These are phyloP conservation scores for Leccinum longicurvipes DNA, from an alignment of 768 basidiomycete species.

Conservation along the genomic window DNA sequence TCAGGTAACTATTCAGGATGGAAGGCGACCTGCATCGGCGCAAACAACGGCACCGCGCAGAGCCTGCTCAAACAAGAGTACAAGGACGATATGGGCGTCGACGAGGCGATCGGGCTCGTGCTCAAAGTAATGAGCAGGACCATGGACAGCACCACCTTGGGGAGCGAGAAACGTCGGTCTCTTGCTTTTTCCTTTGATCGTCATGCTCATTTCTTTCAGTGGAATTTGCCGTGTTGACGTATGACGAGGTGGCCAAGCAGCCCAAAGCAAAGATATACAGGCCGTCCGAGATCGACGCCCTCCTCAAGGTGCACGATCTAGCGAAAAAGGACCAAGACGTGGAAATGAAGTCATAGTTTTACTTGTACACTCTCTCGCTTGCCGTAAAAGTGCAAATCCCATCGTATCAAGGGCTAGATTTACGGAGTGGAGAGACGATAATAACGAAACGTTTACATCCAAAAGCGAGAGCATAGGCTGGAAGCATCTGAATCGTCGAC, in stretches of 20 bases:
- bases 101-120: constrained; percentile 90
- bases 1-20: constrained; percentile 98
- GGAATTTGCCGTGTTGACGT: constrained; percentile 91
- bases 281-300: constrained; percentile 82
- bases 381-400: not conserved
- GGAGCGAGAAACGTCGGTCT: constrained; percentile 89
- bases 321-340: constrained; percentile 85
- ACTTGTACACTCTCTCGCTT: constrained; percentile 6
- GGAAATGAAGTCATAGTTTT: constrained; percentile 60
- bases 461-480: not conserved
- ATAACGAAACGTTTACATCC: not conserved
- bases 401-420: not conserved
- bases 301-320: constrained; percentile 74
- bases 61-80: constrained; percentile 97
- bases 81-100: constrained; percentile 88
- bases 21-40: constrained; percentile 99
- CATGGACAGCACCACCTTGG: constrained; percentile 96
- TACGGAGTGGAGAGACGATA: not conserved
- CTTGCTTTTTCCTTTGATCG: not conserved
- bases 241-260: constrained; percentile 71
- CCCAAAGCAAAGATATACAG: constrained; percentile 91
- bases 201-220: constrained; percentile 46
- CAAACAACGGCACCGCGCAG: constrained; percentile 95
- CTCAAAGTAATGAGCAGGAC: constrained; percentile 98
- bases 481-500: not conserved